Conservation (phyloP, 495 filamentous ascomycete species). For the Trichocladium uniseriatum region DNA sequence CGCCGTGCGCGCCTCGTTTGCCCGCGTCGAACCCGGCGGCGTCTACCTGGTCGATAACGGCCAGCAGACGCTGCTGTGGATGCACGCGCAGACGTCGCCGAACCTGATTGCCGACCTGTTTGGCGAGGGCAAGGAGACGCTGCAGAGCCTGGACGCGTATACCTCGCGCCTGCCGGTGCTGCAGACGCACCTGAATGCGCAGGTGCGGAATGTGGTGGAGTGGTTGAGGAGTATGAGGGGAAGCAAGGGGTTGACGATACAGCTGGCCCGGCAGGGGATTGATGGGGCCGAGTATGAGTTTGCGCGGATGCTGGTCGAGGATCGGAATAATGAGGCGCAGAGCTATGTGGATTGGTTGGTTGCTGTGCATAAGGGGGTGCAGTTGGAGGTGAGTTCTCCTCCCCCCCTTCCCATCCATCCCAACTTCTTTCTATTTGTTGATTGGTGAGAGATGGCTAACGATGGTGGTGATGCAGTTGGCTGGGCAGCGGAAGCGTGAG, state of each 20-base stretch:
- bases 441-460: neutral
- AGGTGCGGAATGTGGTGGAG: slow-evolving; percentile 87
- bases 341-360: slow-evolving; percentile 99
- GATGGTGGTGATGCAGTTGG: slow-evolving; percentile 36
- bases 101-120: slow-evolving; percentile 90
- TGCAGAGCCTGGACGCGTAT: slow-evolving; percentile 70
- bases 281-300: slow-evolving; percentile 97
- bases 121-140: slow-evolving; percentile 60
- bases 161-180: slow-evolving; percentile 66
- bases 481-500: slow-evolving; percentile 69
- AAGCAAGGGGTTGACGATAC: slow-evolving; percentile 77
- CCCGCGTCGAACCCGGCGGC: slow-evolving; percentile 84
- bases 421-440: neutral
- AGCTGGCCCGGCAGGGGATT: slow-evolving; percentile 84
- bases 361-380: slow-evolving; percentile 84
- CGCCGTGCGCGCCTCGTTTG: slow-evolving; percentile 76
- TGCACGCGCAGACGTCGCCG: slow-evolving; percentile 65
- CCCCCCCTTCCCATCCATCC: neutral
- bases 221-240: slow-evolving; percentile 75
- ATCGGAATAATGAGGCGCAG: slow-evolving; percentile 94
- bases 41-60: slow-evolving; percentile 98
- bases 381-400: slow-evolving; percentile 58
- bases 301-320: slow-evolving; percentile 80
- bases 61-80: slow-evolving; percentile 81
- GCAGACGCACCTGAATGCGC: slow-evolving; percentile 88